Percentiles rank a stretch among this genome's conserved stretches.
These are phyloP conservation scores for Phytopythium kandeliae DNA, from an alignment of 352 stramenopile species.

Conservation along the genomic window DNA sequence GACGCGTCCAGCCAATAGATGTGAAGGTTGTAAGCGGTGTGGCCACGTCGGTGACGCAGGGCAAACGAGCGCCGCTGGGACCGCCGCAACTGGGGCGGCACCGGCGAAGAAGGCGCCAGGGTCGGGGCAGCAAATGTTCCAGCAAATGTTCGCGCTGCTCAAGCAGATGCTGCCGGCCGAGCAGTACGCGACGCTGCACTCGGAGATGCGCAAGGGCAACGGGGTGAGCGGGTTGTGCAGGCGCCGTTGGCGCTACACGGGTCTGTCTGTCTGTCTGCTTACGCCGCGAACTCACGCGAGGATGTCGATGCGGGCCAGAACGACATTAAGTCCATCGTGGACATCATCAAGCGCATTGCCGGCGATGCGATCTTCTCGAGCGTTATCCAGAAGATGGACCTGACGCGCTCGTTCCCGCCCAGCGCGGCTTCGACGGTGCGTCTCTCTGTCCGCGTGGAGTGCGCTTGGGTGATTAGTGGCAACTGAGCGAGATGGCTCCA, in stretches of 20 bases:
- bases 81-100: not conserved
- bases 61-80: conserved; percentile 1
- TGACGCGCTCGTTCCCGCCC: conserved; percentile 54
- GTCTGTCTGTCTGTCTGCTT: not conserved
- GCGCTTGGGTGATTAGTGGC: not conserved
- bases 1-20: not conserved
- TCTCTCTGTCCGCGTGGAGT: not conserved
- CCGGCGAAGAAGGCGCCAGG: conserved; percentile 38
- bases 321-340: conserved; percentile 83
- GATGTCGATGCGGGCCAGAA: conserved; percentile 27
- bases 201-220: conserved; percentile 81
- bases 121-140: conserved; percentile 80
- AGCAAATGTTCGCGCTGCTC: conserved; percentile 82
- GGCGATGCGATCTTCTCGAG: conserved; percentile 76
- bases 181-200: conserved; percentile 74
- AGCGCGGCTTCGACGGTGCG: conserved; percentile 16
- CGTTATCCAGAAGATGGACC: conserved; percentile 81
- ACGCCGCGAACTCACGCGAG: not conserved
- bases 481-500: not conserved
- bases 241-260: no score
- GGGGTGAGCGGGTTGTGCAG: conserved; percentile 17
- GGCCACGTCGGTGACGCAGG: not conserved
- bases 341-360: conserved; percentile 84
- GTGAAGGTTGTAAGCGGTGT: no score
- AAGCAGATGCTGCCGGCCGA: conserved; percentile 83